phyloP scores from a whole-genome alignment of 495 filamentous ascomycete species.

The Collariella sp. region DNA sequence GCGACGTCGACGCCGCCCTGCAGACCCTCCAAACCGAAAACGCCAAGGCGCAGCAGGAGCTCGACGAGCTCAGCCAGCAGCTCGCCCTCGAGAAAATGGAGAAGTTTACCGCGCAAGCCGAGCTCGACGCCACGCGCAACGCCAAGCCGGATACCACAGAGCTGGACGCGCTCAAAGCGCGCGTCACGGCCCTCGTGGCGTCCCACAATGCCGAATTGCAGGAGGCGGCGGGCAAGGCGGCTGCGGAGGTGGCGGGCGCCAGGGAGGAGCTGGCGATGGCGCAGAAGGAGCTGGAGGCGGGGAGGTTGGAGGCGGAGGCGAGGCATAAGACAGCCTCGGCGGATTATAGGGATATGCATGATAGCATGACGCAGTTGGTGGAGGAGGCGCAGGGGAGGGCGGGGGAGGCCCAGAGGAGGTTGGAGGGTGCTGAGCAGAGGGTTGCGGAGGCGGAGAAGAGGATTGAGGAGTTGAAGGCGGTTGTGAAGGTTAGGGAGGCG shows the following conservation, averaged over 20 bases:
- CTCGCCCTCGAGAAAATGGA: slow-evolving; percentile 48
- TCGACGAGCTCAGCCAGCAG: slow-evolving; percentile 37
- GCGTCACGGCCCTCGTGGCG: slow-evolving; percentile 25
- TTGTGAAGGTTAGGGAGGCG: slow-evolving; percentile 45
- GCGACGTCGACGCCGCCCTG: slow-evolving; percentile 15
- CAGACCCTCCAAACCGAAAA: slow-evolving; percentile 27
- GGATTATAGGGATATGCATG: slow-evolving; percentile 50
- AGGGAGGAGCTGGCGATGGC: slow-evolving; percentile 33
- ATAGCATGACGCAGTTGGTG: slow-evolving; percentile 41
- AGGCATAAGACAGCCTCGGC: slow-evolving; percentile 40
- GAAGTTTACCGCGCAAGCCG: slow-evolving; percentile 45
- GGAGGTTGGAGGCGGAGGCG: slow-evolving; percentile 33
- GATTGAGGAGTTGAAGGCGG: slow-evolving; percentile 39
- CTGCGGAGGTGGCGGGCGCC: slow-evolving; percentile 27
- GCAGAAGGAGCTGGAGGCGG: slow-evolving; percentile 40
- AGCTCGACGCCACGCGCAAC: slow-evolving; percentile 43
- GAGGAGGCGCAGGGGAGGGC: slow-evolving; percentile 43
- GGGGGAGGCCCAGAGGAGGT: slow-evolving; percentile 28
- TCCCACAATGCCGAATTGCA: slow-evolving; percentile 19
- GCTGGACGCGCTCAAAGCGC: slow-evolving; percentile 31
- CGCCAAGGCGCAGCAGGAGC: slow-evolving; percentile 33
- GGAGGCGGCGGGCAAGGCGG: slow-evolving; percentile 25
- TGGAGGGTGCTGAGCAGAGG: slow-evolving; percentile 7
- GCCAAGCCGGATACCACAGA: slow-evolving; percentile 46
- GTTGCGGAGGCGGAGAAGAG: slow-evolving; percentile 28